Conservation (phyloP, 73 alveolate genomes). For the Tetrahymena elliotti region DNA sequence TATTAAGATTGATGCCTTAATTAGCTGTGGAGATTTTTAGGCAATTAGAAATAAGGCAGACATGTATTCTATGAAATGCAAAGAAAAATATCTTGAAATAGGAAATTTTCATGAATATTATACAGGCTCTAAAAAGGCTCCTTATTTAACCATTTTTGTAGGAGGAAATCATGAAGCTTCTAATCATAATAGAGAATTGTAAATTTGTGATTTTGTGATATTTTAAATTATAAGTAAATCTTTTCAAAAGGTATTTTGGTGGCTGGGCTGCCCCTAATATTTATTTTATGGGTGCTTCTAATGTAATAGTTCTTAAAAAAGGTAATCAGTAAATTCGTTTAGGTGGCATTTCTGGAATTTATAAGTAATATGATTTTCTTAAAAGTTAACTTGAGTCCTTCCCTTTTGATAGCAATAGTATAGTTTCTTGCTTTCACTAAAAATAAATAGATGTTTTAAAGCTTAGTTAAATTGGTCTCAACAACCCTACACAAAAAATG, state of each 20-base stretch:
- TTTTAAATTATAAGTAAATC: background rate
- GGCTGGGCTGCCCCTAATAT: conserved; percentile 92
- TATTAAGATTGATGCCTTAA: conserved; percentile 47
- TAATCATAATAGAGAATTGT: conserved; percentile 70
- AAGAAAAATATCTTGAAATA: conserved; percentile 57
- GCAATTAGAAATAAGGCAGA: conserved; percentile 59
- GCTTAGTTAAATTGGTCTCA: conserved; percentile 20
- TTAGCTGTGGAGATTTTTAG: conserved; percentile 74
- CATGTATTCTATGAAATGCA: conserved; percentile 56
- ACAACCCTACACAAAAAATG: conserved; percentile 14
- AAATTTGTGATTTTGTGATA: background rate
- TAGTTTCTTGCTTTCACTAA: conserved; percentile 43
- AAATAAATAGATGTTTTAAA: conserved; percentile 5
- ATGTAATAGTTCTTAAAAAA: conserved; percentile 61
- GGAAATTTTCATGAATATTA: conserved; percentile 61
- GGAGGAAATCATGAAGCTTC: conserved; percentile 98
- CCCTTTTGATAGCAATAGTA: conserved; percentile 78
- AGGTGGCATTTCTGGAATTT: conserved; percentile 91
- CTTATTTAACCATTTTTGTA: conserved; percentile 77
- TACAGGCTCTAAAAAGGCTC: conserved; percentile 56
- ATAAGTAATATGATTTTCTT: conserved; percentile 63
- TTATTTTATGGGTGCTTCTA: conserved; percentile 78
- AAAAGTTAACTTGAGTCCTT: conserved; percentile 62
- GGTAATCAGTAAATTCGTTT: conserved; percentile 55
- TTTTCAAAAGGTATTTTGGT: conserved; percentile 62